phyloP scores from a whole-genome alignment of 495 filamentous ascomycete genomes.

The Poronia punctata region DNA sequence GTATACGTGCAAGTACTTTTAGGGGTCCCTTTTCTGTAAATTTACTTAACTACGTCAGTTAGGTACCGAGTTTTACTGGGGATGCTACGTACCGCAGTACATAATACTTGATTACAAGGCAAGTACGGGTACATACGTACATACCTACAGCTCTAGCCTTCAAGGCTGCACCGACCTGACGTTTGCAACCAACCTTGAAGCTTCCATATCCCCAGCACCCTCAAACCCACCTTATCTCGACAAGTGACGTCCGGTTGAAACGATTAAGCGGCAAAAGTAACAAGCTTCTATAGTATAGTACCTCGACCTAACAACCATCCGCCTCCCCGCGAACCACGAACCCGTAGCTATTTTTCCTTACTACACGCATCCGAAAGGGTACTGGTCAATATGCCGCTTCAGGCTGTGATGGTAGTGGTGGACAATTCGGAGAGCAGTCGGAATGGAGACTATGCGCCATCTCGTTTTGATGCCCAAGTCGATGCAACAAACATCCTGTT shows the following conservation, averaged over 20 bases:
- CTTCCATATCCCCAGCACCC: too few relatives aligned
- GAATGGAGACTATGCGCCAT: conserved; percentile 93
- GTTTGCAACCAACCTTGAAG: conserved; percentile 13
- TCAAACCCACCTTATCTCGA: too few relatives aligned
- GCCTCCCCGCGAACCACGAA: not conserved
- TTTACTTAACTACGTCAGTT: too few relatives aligned
- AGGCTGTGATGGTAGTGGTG: conserved; percentile 66
- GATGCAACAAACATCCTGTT: conserved; percentile 95
- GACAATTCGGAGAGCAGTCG: conserved; percentile 98
- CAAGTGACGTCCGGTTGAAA: too few relatives aligned
- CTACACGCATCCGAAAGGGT: not conserved
- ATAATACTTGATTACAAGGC: too few relatives aligned
- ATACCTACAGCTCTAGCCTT: conserved; percentile 1
- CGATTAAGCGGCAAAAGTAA: too few relatives aligned
- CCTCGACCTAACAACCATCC: not conserved
- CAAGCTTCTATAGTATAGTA: too few relatives aligned
- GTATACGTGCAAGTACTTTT: too few relatives aligned
- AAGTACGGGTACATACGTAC: not conserved
- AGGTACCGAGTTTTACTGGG: too few relatives aligned
- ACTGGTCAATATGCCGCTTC: conserved; percentile 49
- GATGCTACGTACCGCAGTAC: too few relatives aligned
- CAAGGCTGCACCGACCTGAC: conserved; percentile 34
- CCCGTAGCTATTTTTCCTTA: not conserved
- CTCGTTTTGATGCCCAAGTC: conserved; percentile 89
- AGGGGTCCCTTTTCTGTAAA: too few relatives aligned